Base-by-base conservation (phyloP, 2,329 filamentous ascomycete species). In the Byssochlamys sp. region DNA sequence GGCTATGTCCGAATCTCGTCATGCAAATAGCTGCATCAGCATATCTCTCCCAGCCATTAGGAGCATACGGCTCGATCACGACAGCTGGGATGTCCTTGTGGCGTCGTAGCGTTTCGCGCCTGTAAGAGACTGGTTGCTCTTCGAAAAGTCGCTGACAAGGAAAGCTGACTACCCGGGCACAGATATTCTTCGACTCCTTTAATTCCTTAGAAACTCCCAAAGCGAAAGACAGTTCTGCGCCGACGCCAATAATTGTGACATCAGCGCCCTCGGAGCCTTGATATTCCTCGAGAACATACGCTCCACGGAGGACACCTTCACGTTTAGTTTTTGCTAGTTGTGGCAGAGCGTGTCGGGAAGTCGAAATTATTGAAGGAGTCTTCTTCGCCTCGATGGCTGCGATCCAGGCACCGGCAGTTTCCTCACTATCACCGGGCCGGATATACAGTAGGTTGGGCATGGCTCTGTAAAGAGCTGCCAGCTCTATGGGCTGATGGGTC, bases 361-460 rank as follows among this genome's bases (percentile, higher is more conserved):
- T 68, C 5, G 76, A 78, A 56, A 78, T 76, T 56, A 79, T 78
- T 9, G 67, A 72, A 0, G 76, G 73, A 0, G 70, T 72, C 27
- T 70, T 61, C 57, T 68, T 74, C n/a, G 71, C 69, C 6, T 66
- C 65, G 12, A 78, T 65, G 1, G 76, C 77, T 2, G 69, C 66
- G 24, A 73, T 70, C 64, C 71, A 76, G 1, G 76, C 75, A n/a
- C 76, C 77, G 1, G 72, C 73, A 6, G 70, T 71, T 67, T 86
- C 83, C 63, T 86, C 81, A 52, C 75, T 77, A 60, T 86, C 83
- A 52, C 77, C 76, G 0, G 83, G 83, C 0, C 83, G 80, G 57
- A 86, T 82, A 65, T 84, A 85, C 1, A 81, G 70, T 0, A 86
- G 60, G 58, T 85, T 84, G 0, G 83, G 83, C 82, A 86, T 86